Evolutionary conservation across 768 basidiomycete species (phyloP), one percentile per base, ranked within the genome.

Genomic region (Harrya chromipes): DNA sequence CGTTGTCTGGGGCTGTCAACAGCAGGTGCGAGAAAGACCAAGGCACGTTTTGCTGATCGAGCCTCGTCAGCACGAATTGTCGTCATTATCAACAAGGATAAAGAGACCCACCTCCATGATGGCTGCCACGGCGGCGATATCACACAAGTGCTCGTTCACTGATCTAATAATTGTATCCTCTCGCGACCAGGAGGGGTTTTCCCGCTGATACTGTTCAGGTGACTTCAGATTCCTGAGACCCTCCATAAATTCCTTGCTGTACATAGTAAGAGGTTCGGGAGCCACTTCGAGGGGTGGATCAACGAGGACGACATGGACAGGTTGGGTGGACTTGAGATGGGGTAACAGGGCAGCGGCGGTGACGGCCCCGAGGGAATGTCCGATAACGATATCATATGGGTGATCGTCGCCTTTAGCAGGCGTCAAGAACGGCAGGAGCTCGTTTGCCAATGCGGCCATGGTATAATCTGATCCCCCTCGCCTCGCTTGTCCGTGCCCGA

Each of bases 341-440:
- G 47, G 47, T 1, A 67, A 24, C 4, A 67, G 47, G 6, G 50
- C 29, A 10, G 47, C 8, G 27, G 46, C 50, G 14, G 58, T 40
- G 4, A 63, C 0, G 1, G 39, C 64, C 4, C 63, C 66, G 6
- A 63, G 35, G 9, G 64, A 65, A 29, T 56, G 43, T 7, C 55
- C 61, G 11, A 63, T 16, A 10, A 67, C 35, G 34, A 62, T 19
- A 11, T 53, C 6, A 11, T 49, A 62, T 1, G 21, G 34, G 10
- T 24, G 43, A n/a, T 51, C 43, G 14, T 21, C n/a, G 6, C 33
- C 33, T 33, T 33, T 7, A 33, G 33, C 14, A 16, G 33, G 14
- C 6, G 39, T 14, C 27, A 63, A 43, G 24, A 61, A 21, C 0
- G 55, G 59, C 0, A 8, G 35, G 17, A 59, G 54, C 29, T 54